Conservation (phyloP, 306 rosid genomes). For the Echinosophora koreensis region DNA sequence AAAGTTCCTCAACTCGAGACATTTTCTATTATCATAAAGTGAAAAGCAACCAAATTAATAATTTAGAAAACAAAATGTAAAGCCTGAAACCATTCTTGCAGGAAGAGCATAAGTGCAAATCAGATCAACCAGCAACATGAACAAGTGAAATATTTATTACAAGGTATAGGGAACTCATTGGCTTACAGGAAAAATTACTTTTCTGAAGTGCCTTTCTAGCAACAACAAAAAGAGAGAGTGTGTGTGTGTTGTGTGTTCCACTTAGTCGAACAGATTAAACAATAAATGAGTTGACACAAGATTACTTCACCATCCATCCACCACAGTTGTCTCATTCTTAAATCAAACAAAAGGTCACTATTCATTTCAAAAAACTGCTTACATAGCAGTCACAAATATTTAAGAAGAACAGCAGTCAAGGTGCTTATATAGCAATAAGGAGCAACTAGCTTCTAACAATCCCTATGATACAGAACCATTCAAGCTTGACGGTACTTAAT, state of each 20-base stretch:
- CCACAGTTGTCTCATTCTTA: background rate
- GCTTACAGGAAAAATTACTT: slow-evolving; percentile 23
- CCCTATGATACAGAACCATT: background rate
- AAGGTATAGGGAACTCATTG: slow-evolving; percentile 6
- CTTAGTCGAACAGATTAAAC: background rate
- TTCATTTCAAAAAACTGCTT: slow-evolving; percentile 6
- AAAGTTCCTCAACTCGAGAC: slow-evolving; percentile 82
- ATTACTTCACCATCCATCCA: no score
- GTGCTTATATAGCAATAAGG: background rate
- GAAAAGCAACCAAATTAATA: slow-evolving; percentile 25
- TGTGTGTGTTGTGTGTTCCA: no score
- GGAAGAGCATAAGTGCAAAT: background rate
- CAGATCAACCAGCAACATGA: background rate
- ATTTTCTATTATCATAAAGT: slow-evolving; percentile 51
- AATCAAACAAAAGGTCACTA: background rate
- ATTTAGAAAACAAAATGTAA: slow-evolving; percentile 3
- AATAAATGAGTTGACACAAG: background rate
- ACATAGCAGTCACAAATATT: background rate
- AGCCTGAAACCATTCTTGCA: slow-evolving; percentile 10
- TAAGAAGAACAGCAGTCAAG: background rate
- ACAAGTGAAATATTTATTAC: background rate
- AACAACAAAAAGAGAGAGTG: background rate
- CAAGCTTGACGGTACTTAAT: slow-evolving; percentile 8
- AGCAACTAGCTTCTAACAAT: slow-evolving; percentile 4
- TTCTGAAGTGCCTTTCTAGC: background rate